Conservation (phyloP, 2,329 filamentous ascomycete species). For the Trichoderma endophyticum region DNA sequence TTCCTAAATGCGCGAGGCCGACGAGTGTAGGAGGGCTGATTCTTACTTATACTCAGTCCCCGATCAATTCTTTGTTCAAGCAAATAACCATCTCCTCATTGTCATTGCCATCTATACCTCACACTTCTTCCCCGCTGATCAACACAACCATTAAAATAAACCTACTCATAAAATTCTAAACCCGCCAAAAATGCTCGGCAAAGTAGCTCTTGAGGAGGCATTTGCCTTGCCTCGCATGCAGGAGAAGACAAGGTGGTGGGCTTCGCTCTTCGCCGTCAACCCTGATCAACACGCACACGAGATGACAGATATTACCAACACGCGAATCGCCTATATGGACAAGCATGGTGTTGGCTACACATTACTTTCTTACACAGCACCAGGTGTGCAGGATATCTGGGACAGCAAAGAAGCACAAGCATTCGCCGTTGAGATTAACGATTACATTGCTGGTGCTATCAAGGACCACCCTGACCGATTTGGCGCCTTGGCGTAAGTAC, state of each 20-base stretch:
- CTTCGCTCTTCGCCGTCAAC: slow-evolving; percentile 56
- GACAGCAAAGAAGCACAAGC: slow-evolving; percentile 41
- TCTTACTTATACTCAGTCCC: not conserved
- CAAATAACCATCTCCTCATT: not conserved
- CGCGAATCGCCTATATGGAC: slow-evolving; percentile 43
- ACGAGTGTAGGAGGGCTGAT: not conserved
- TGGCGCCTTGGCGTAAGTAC: slow-evolving; percentile 44
- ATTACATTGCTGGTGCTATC: slow-evolving; percentile 39
- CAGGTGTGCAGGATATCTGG: slow-evolving; percentile 46
- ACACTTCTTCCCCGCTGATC: not conserved
- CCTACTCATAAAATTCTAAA: not conserved
- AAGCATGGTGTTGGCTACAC: slow-evolving; percentile 48
- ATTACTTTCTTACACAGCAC: slow-evolving; percentile 48
- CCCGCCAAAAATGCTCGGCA: slow-evolving; percentile 48
- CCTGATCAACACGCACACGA: slow-evolving; percentile 56
- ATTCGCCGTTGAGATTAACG: slow-evolving; percentile 42
- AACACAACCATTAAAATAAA: not conserved
- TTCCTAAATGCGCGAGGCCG: not conserved
- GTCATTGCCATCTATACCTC: not conserved
- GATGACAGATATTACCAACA: slow-evolving; percentile 43
- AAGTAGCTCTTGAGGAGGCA: slow-evolving; percentile 61
- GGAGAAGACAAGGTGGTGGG: slow-evolving; percentile 61
- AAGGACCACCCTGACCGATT: slow-evolving; percentile 39
- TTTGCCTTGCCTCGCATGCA: slow-evolving; percentile 58
- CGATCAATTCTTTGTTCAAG: not conserved